phyloP scores from a whole-genome alignment of 768 basidiomycete species.

The Phaeolepiota aurea region DNA sequence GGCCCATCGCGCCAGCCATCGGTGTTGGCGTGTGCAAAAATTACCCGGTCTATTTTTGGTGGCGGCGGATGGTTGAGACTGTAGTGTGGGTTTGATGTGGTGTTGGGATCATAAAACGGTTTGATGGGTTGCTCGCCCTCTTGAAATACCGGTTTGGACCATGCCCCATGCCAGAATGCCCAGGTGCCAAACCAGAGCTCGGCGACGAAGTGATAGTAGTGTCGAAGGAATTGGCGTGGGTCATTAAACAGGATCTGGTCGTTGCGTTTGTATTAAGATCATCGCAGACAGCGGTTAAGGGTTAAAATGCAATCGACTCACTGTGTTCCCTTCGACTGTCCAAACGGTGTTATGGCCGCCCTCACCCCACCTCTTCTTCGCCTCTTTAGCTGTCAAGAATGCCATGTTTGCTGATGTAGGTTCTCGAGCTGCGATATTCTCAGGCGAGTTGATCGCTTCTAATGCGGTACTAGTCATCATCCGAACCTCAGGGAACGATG shows the following conservation, averaged over 20 bases:
- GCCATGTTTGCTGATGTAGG: conserved; percentile 53
- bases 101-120: not conserved
- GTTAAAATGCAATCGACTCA: conserved; percentile 13
- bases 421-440: conserved; percentile 52
- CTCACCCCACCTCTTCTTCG: conserved; percentile 49
- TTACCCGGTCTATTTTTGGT: conserved; percentile 56
- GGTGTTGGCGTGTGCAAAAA: conserved; percentile 57
- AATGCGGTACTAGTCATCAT: conserved; percentile 59
- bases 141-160: conserved; percentile 10
- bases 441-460: conserved; percentile 40
- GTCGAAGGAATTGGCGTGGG: conserved; percentile 68
- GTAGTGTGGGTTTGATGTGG: conserved; percentile 11
- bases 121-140: not conserved
- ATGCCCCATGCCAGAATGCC: conserved; percentile 64
- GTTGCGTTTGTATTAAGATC: not conserved
- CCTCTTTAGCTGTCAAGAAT: conserved; percentile 45
- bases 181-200: conserved; percentile 73
- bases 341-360: conserved; percentile 40
- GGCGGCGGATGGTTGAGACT: conserved; percentile 19
- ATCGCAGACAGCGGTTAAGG: not conserved
- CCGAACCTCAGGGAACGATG: conserved; percentile 21
- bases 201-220: conserved; percentile 85
- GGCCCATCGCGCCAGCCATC: conserved; percentile 70
- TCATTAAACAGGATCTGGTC: conserved; percentile 55
- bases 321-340: conserved; percentile 59